phyloP scores from a whole-genome alignment of 257 asterid species.

The Solanum pinnatisectum region DNA sequence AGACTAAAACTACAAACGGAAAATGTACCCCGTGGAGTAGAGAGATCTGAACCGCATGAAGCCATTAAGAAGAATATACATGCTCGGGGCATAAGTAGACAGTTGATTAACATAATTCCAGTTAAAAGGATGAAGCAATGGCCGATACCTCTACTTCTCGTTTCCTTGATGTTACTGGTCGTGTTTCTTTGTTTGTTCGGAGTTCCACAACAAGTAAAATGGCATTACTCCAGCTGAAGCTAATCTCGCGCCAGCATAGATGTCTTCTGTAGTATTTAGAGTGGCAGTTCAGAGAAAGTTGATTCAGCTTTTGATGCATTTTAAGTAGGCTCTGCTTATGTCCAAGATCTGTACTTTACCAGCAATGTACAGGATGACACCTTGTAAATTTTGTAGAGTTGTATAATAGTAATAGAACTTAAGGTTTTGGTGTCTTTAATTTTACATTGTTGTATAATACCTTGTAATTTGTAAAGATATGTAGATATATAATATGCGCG shows the following conservation, averaged over 20 bases:
- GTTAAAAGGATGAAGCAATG: background rate
- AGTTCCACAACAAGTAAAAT: background rate
- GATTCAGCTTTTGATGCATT: background rate
- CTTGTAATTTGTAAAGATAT: background rate
- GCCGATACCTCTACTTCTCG: background rate
- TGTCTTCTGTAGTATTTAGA: background rate
- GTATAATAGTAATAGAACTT: background rate
- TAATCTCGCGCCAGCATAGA: background rate
- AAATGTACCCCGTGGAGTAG: background rate
- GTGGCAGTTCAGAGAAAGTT: background rate
- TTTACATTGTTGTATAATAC: background rate
- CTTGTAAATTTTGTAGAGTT: background rate
- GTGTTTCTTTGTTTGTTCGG: background rate
- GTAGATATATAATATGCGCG: background rate
- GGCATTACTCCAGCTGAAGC: background rate
- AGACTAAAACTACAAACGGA: conserved; percentile 32
- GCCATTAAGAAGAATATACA: background rate
- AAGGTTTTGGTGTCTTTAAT: background rate
- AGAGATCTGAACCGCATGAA: background rate
- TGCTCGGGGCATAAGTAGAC: background rate
- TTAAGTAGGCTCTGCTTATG: background rate
- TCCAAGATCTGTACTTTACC: background rate
- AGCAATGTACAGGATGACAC: background rate
- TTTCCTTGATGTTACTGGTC: background rate
- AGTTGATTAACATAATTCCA: background rate